Evolutionary conservation across 2,329 filamentous ascomycete genomes (phyloP).

Genomic region (Diplodia mutila): DNA sequence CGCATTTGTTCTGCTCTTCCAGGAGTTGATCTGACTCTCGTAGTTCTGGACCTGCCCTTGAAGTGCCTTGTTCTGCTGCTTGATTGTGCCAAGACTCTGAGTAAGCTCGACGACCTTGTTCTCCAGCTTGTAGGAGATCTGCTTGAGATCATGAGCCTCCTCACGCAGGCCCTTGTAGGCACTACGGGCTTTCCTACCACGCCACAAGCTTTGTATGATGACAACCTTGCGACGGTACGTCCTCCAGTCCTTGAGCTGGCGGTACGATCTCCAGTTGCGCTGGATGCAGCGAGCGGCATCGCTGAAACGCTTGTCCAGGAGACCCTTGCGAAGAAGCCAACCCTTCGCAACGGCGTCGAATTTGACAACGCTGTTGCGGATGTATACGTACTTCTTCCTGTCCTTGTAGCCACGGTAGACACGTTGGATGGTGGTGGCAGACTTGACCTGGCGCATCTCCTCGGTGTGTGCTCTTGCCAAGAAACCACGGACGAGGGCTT

Average conservation of each 20-base stretch:
- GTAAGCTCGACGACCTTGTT: conserved; percentile 99
- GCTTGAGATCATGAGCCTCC: conserved; percentile 96
- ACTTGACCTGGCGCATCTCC: conserved; percentile 79
- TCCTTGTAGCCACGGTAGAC: conserved; percentile 94
- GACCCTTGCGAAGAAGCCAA: conserved; percentile 84
- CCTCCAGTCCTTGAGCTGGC: conserved; percentile 78
- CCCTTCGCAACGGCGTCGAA: conserved; percentile 92
- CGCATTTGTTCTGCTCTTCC: conserved; percentile 89
- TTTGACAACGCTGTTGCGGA: conserved; percentile 81
- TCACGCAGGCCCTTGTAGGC: conserved; percentile 91
- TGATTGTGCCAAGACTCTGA: conserved; percentile 88
- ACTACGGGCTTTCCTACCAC: conserved; percentile 77
- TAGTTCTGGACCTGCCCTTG: conserved; percentile 91
- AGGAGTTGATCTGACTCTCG: conserved; percentile 92
- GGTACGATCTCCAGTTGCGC: conserved; percentile 81
- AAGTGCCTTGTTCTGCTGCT: conserved; percentile 90
- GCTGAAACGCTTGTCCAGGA: conserved; percentile 90
- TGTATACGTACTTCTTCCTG: conserved; percentile 75
- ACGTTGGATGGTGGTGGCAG: conserved; percentile 91
- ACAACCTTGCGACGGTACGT: conserved; percentile 87
- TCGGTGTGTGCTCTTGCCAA: conserved; percentile 77
- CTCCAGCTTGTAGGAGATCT: conserved; percentile 98
- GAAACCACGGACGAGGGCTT: conserved; percentile 77
- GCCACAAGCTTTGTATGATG: conserved; percentile 90
- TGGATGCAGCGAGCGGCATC: conserved; percentile 92